Conservation (phyloP, 148 eudicot species). For the Fagopyrum esculentum region DNA sequence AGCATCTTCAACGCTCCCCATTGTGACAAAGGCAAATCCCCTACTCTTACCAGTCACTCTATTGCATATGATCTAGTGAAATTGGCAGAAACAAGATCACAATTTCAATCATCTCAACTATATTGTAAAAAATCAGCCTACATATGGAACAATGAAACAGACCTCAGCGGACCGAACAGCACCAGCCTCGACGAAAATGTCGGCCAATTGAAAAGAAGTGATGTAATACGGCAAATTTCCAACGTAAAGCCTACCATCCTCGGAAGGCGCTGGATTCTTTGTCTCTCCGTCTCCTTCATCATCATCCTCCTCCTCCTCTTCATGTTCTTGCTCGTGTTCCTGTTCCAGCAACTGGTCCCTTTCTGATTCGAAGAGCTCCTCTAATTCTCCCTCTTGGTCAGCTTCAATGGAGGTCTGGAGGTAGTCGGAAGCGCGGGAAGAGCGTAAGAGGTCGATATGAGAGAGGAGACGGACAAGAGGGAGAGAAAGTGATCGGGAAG, state of each 20-base stretch:
- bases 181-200: conserved; percentile 67
- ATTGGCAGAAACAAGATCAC: conserved; percentile 1
- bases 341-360: conserved; percentile 18
- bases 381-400: neutral
- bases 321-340: conserved; percentile 17
- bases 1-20: conserved; percentile 69
- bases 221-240: conserved; percentile 75
- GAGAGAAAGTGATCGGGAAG: conserved; percentile 20
- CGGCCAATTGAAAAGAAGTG: conserved; percentile 52
- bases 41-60: conserved; percentile 85
- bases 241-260: conserved; percentile 56
- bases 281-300: conserved; percentile 23
- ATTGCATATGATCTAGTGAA: conserved; percentile 62
- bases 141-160: conserved; percentile 2
- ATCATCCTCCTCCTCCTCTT: conserved; percentile 12
- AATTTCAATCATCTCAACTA: neutral
- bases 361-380: conserved; percentile 6
- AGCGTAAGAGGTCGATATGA: conserved; percentile 16
- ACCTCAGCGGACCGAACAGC: conserved; percentile 61
- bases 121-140: neutral
- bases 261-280: conserved; percentile 20
- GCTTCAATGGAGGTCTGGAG: conserved; percentile 12
- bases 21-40: conserved; percentile 86
- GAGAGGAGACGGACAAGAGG: conserved; percentile 17
- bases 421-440: conserved; percentile 22